These are phyloP conservation scores for Bryum argenteum DNA, from an alignment of 225 moss, liverwort and hornwort genomes.

Conservation along the genomic window DNA sequence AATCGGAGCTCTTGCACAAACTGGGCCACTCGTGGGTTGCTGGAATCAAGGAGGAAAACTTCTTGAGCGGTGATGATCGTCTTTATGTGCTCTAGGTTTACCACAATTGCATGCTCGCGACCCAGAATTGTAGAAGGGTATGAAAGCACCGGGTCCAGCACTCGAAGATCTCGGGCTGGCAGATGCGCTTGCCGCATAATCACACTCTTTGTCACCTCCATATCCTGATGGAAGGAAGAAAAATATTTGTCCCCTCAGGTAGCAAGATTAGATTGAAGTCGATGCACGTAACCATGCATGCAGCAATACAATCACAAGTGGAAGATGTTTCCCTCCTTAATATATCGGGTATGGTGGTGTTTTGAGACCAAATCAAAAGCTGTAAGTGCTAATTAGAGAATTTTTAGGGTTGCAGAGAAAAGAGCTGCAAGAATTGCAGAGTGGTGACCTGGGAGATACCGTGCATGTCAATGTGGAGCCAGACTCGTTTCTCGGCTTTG, in stretches of 20 bases:
- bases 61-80: constrained; percentile 60
- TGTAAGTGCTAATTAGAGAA: no score
- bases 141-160: constrained; percentile 53
- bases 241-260: no score
- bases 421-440: constrained; percentile 9
- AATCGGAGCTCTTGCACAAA: constrained; percentile 46
- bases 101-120: constrained; percentile 66
- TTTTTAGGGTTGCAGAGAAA: neutral
- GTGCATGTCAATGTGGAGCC: constrained; percentile 57
- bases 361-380: no score
- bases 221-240: constrained; percentile 38
- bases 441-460: constrained; percentile 54
- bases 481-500: constrained; percentile 34
- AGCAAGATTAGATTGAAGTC: no score
- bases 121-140: constrained; percentile 60
- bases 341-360: no score
- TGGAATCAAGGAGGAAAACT: constrained; percentile 44
- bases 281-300: neutral
- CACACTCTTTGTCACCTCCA: constrained; percentile 47
- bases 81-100: constrained; percentile 67
- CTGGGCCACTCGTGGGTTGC: constrained; percentile 34
- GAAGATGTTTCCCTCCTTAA: no score
- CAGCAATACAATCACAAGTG: neutral
- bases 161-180: constrained; percentile 54
- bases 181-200: constrained; percentile 55